Evolutionary conservation across 192 early-diverging fungal species (phyloP).

Genomic region (Jimgerdemannia lactiflua): DNA sequence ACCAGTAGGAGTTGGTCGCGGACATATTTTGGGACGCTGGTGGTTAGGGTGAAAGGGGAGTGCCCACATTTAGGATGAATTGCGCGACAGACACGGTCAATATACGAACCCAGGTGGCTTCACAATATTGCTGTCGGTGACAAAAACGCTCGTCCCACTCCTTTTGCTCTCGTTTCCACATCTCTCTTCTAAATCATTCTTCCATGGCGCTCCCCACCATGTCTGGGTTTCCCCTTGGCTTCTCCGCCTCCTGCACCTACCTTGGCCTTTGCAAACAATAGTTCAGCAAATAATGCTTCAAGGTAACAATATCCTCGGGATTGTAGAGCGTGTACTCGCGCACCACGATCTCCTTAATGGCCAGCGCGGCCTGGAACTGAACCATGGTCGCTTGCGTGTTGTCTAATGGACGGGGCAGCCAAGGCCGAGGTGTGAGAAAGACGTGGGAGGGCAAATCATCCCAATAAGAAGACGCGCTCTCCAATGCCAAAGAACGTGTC

Average conservation of each 20-base stretch:
- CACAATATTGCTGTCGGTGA: background rate
- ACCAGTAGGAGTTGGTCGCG: constrained; percentile 47
- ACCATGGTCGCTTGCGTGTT: constrained; percentile 45
- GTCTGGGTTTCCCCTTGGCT: no score
- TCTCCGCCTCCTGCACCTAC: constrained; percentile 20
- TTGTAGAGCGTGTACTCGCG: constrained; percentile 57
- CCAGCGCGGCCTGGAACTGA: constrained; percentile 60
- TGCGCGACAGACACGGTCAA: background rate
- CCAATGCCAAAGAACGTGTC: background rate
- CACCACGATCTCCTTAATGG: constrained; percentile 50
- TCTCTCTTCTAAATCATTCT: background rate
- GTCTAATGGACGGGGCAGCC: constrained; percentile 30
- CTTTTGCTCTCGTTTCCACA: background rate
- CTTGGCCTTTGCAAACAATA: constrained; percentile 49
- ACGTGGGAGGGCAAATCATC: constrained; percentile 1
- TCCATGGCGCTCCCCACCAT: no score
- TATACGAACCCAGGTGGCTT: background rate
- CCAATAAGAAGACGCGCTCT: background rate
- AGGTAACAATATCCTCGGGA: constrained; percentile 42
- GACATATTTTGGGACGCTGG: constrained; percentile 48
- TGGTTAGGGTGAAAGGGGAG: background rate
- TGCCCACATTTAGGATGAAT: no score
- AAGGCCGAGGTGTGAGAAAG: background rate
- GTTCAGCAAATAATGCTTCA: constrained; percentile 56
- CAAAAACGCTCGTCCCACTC: no score